Percentiles rank a stretch among this genome's conserved stretches.
Conservation (phyloP, 1,284 basidiomycete genomes). For the Quambalaria eucalypti region DNA sequence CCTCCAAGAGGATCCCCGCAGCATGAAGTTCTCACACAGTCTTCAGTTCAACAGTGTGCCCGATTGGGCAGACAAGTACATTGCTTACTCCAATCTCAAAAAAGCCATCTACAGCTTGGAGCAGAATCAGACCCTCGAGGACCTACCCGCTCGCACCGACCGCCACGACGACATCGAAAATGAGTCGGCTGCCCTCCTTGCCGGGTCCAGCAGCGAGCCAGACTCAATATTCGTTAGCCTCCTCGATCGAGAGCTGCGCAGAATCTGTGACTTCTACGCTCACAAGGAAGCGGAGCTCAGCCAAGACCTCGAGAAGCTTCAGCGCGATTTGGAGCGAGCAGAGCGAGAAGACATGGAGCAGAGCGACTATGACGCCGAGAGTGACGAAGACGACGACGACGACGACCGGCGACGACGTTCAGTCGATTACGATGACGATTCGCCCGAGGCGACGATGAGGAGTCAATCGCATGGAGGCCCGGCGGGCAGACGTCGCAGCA, state of each 20-base stretch:
- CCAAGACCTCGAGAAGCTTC: conserved; percentile 21
- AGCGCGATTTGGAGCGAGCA: conserved; percentile 26
- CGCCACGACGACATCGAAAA: conserved; percentile 26
- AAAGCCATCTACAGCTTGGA: conserved; percentile 45
- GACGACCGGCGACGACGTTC: conserved; percentile 26
- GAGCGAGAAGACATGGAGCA: conserved; percentile 48
- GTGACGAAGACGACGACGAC: conserved; percentile 56
- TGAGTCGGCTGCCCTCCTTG: conserved; percentile 32
- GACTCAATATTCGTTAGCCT: conserved; percentile 49
- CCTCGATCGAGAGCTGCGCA: conserved; percentile 72
- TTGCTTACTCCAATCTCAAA: conserved; percentile 43
- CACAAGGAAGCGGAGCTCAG: conserved; percentile 52
- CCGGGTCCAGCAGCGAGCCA: conserved; percentile 19
- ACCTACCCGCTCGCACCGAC: conserved; percentile 5
- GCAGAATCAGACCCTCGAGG: conserved; percentile 20
- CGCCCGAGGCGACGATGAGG: conserved; percentile 12
- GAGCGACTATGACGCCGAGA: conserved; percentile 57
- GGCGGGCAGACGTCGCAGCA: conserved; percentile 19
- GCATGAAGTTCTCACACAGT: conserved; percentile 53
- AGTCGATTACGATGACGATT: conserved; percentile 16
- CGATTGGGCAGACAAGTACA: conserved; percentile 58
- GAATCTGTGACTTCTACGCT: conserved; percentile 73
- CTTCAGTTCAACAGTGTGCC: conserved; percentile 87
- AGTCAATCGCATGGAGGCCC: not conserved
- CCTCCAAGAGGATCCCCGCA: not conserved